Evolutionary conservation across 768 basidiomycete genomes (phyloP), one percentile per base, ranked within the genome.

Genomic region (Pulveroboletus sp.): DNA sequence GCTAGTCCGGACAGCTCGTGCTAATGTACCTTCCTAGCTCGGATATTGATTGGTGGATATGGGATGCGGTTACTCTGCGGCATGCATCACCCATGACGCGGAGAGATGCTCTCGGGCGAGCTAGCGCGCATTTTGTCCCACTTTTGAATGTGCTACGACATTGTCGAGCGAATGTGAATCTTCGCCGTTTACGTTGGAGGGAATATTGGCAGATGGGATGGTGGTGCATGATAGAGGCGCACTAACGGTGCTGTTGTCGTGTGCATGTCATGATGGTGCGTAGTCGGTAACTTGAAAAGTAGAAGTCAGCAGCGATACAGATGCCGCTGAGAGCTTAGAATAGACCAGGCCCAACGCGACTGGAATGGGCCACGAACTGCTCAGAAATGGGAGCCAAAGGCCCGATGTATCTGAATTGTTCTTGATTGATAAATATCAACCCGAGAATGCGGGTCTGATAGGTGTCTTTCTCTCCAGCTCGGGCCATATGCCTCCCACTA

Each of bases 391-490:
- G 42, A 41, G 43, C 20, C 6, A 33, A 45, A 45, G 37, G 47
- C 33, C 41, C 5, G 21, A 41, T 42, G 43, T 40, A 40, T 41
- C 42, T 47, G 24, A 47, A 33, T 38, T 38, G 51, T 43, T 45
- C 60, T 43, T 33, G 42, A 42, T 25, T 35, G 49, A 38, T 46
- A 33, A n/a, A 34, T 51, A 62, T 54, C 35, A 47, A 44, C 7
- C 33, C 47, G 40, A 48, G 47, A 50, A 50, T 45, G 31, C 20
- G 24, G 27, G 36, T 43, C 43, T 45, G 50, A 49, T 38, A 19
- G 40, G 39, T 45, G 24, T 35, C 16, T 23, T 41, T 31, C 24
- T 45, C 37, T 32, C 42, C 23, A 38, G 44, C 27, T 40, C 44
- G 43, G 45, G 45, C 3, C 32, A 44, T 38, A 23, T 17, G 19